Evolutionary conservation across 2,329 filamentous ascomycete genomes (phyloP), one percentile per base, ranked within the genome.

Genomic region (Ophiostoma sp.): DNA sequence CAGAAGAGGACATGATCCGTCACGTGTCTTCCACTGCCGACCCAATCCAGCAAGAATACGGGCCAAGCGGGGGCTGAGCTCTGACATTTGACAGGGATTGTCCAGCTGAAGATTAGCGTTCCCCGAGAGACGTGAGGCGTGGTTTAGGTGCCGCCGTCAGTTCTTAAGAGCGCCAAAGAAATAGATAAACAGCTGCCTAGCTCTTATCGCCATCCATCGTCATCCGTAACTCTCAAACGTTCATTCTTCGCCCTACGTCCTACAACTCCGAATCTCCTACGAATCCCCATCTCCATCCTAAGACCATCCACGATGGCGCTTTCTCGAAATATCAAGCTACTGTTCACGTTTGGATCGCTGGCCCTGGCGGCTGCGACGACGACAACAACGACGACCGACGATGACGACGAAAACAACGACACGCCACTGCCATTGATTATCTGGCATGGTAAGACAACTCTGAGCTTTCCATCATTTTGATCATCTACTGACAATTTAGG

Each of bases 361-460:
- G 76, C 83, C 68, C 77, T 79, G 71, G 76, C 80, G 31, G 78
- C 82, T n/a, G 81, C 81, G 52, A 76, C 80, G 45, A 74, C 76
- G 9, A 25, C 22, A 15, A 33, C 39, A 15, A 33, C 39, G 12
- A 64, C 68, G 8, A 50, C 50, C 9, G 63, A 39, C 36, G 57
- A 72, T 19, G 76, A 81, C 76, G 82, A 83, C 36, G 82, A 85
- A 55, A 78, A 84, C 68, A 82, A 86, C 79, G 88, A 90, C 77
- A 90, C 88, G n/a, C 94, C 93, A 3, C 88, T 98, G 39, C 96
- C 96, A 0, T 87, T 99, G 48, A 88, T 99, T 74, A 93, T 99
- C 83, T 99, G 96, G 96, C 96, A 99, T 82, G 96, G 82, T 83
- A 76, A 66, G 79, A 31, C 42, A 12, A 19, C 15, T 2, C 15